phyloP scores from a whole-genome alignment of 129 eudicot genomes.

The Chrysanthemum lavandulifolium region DNA sequence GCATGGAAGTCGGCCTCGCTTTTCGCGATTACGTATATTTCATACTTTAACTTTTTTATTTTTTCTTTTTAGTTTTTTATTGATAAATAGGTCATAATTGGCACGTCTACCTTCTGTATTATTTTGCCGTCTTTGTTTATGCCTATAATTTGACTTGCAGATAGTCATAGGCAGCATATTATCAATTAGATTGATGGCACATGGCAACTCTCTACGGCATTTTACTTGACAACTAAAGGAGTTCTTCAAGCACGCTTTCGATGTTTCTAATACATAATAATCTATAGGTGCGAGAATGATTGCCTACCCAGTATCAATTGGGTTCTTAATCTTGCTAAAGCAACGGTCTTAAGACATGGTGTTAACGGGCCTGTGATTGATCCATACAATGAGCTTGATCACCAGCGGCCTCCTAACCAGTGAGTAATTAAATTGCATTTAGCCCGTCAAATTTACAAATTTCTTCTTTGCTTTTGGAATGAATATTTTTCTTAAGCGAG shows the following conservation, averaged over 20 bases:
- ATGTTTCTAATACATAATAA: too few relatives aligned
- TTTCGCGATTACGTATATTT: conserved; percentile 85
- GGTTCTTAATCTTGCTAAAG: conserved; percentile 83
- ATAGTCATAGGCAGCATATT: too few relatives aligned
- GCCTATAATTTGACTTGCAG: too few relatives aligned
- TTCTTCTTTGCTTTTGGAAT: not conserved
- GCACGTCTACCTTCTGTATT: too few relatives aligned
- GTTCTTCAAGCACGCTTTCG: too few relatives aligned
- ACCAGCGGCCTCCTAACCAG: conserved; percentile 76
- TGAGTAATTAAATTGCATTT: conserved; percentile 37
- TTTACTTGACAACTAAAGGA: too few relatives aligned
- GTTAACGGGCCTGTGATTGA: conserved; percentile 92
- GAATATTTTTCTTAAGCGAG: not conserved
- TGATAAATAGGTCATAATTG: too few relatives aligned
- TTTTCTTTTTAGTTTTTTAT: not conserved
- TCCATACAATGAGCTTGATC: conserved; percentile 99
- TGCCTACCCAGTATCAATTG: conserved; percentile 77
- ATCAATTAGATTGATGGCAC: too few relatives aligned
- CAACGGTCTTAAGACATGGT: conserved; percentile 92
- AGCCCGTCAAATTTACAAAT: not conserved
- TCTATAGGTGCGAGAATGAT: conserved; percentile 84
- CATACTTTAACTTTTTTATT: too few relatives aligned
- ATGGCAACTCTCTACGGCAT: too few relatives aligned
- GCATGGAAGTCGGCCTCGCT: conserved; percentile 99
- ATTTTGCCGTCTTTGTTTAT: too few relatives aligned